Base-by-base conservation (phyloP, 208 protist species). In the Perkinsela sp. region DNA sequence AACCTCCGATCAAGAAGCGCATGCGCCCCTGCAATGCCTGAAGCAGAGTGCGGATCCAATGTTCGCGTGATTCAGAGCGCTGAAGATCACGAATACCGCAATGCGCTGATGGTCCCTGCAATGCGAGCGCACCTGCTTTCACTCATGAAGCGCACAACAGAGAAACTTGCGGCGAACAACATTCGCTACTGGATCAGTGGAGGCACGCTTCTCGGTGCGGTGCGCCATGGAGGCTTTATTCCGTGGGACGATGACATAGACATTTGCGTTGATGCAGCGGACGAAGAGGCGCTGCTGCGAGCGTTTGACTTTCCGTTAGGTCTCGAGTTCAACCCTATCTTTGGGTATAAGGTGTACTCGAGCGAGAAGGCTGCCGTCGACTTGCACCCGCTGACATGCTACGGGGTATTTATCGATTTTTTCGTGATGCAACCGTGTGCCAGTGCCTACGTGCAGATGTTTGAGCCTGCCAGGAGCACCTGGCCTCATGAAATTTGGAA, bases 181-280 rank as follows among this genome's bases (percentile, higher is more conserved):
- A 29, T 68, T 29, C 68, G 32, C 6, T 70, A 32, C 32, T 80
- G 70, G 71, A 72, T 77, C 29, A 32, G 31, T 30, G 31, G 66
- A 1, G 76, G 76, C 0, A 80, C 76, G 28, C 70, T 80, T 13
- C 74, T 80, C 31, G 76, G 76, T 1, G 74, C 72, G 0, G 70
- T 74, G 31, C 76, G 76, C 1, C 68, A 80, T 30, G 66, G 68
- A 15, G 30, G 66, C 32, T 77, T 79, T 28, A 76, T 79, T 67
- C 76, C 76, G 40, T 79, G 76, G 76, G 76, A 79, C 67, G 73
- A 75, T 32, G 76, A 79, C 67, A 69, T 79, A 2, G 76, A 79
- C 71, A 66, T 79, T 1, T 69, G 67, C 32, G 57, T 77, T 31
- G 16, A 48, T 22, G 31, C 29, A n/a, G 32, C 28, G 13, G 74